Percentiles rank a stretch among this genome's conserved stretches.
Conservation (phyloP, 805 yeast genomes). For the Myxozyma monticola region DNA sequence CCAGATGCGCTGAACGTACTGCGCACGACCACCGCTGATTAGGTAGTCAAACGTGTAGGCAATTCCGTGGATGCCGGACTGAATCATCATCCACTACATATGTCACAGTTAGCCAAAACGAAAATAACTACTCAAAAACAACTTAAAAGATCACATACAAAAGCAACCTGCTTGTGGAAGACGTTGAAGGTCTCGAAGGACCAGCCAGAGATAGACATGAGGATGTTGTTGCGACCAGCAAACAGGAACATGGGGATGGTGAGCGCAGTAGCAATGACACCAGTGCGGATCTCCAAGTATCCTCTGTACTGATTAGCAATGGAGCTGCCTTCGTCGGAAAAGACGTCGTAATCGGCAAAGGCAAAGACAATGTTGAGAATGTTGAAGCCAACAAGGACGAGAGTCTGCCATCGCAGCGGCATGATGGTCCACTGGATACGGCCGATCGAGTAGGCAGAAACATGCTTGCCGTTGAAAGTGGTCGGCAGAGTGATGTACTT, state of each 20-base stretch:
- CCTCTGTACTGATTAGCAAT: neutral
- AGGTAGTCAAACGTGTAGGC: constrained; percentile 51
- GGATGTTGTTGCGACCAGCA: constrained; percentile 73
- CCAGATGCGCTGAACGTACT: constrained; percentile 33
- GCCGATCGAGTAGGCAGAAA: constrained; percentile 18
- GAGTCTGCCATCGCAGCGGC: constrained; percentile 45
- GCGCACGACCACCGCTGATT: constrained; percentile 35
- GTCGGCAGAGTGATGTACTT: constrained; percentile 36
- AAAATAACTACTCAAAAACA: neutral
- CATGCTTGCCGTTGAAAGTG: constrained; percentile 32
- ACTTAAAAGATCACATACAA: constrained; percentile 42
- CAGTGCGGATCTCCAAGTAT: constrained; percentile 28
- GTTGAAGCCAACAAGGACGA: constrained; percentile 33
- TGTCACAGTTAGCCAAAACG: constrained; percentile 14
- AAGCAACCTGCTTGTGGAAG: constrained; percentile 59
- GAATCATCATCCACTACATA: constrained; percentile 8
- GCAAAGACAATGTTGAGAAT: neutral
- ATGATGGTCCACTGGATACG: constrained; percentile 27
- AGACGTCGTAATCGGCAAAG: neutral
- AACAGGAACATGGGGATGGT: constrained; percentile 61
- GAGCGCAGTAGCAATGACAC: constrained; percentile 29
- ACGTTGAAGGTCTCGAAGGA: constrained; percentile 60
- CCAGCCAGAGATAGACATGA: constrained; percentile 63
- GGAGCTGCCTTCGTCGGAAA: neutral
- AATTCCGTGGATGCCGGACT: constrained; percentile 52